phyloP scores from a whole-genome alignment of 179 eudicot genomes.

The Beta corolliflora region DNA sequence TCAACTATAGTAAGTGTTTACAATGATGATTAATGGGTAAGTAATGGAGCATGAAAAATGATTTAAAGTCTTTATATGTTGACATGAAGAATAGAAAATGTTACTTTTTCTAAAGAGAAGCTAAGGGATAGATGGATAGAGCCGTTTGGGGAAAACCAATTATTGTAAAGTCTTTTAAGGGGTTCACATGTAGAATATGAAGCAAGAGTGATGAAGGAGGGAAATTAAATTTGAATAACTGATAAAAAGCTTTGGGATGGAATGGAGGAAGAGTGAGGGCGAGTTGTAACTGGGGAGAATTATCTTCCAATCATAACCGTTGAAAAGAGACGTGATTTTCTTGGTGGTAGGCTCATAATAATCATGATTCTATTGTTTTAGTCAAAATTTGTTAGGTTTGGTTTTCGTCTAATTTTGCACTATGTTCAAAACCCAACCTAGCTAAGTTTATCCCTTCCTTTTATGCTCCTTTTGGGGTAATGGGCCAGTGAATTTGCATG shows the following conservation, averaged over 20 bases:
- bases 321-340: slow-evolving; percentile 27
- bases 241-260: background rate
- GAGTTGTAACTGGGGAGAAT: slow-evolving; percentile 14
- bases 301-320: slow-evolving; percentile 22
- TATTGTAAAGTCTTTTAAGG: slow-evolving; percentile 15
- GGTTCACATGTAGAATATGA: slow-evolving; percentile 35
- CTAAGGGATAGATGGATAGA: background rate
- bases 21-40: background rate
- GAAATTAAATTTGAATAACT: slow-evolving; percentile 34
- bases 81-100: background rate
- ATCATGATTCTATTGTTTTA: slow-evolving; percentile 10
- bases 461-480: slow-evolving; percentile 20
- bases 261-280: background rate
- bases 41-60: background rate
- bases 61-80: background rate
- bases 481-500: slow-evolving; percentile 26
- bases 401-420: background rate
- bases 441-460: slow-evolving; percentile 2
- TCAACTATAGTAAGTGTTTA: background rate
- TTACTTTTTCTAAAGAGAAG: background rate
- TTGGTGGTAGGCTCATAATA: slow-evolving; percentile 21
- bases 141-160: slow-evolving; percentile 26
- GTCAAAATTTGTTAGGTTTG: slow-evolving; percentile 36
- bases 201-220: slow-evolving; percentile 29
- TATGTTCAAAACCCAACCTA: slow-evolving; percentile 23